These are phyloP conservation scores for Flaveria floridana DNA, from an alignment of 140 eudicot species.

Conservation along the genomic window DNA sequence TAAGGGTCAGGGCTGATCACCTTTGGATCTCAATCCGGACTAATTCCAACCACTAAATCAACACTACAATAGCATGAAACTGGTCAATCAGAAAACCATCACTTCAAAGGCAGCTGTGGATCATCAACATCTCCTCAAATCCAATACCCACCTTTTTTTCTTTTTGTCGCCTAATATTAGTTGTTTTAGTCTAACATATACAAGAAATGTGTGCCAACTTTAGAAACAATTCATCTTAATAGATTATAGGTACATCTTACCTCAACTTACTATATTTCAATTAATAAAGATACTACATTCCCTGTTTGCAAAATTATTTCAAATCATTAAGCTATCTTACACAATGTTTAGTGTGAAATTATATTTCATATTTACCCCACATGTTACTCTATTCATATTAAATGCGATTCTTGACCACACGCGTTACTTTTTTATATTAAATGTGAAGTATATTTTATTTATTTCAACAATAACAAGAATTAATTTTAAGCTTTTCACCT, in stretches of 20 bases:
- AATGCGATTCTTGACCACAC: background rate
- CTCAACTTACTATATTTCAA: constrained; percentile 3
- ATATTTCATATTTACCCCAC: background rate
- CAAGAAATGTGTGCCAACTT: background rate
- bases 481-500: background rate
- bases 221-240: constrained; percentile 10
- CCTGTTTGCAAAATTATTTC: background rate
- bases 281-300: constrained; percentile 4
- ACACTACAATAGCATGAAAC: background rate
- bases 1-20: background rate
- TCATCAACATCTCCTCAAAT: constrained; percentile 18
- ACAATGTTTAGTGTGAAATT: background rate
- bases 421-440: background rate
- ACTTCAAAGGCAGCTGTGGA: background rate
- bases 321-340: background rate
- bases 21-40: background rate
- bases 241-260: background rate
- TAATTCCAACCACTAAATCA: constrained; percentile 9
- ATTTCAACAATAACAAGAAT: background rate
- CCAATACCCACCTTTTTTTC: background rate
- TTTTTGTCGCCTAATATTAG: background rate
- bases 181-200: background rate
- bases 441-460: background rate
- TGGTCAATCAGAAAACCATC: background rate
- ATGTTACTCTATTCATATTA: background rate